These are phyloP conservation scores for Alternaria viburni DNA, from an alignment of 2,329 filamentous ascomycete species.

Conservation along the genomic window DNA sequence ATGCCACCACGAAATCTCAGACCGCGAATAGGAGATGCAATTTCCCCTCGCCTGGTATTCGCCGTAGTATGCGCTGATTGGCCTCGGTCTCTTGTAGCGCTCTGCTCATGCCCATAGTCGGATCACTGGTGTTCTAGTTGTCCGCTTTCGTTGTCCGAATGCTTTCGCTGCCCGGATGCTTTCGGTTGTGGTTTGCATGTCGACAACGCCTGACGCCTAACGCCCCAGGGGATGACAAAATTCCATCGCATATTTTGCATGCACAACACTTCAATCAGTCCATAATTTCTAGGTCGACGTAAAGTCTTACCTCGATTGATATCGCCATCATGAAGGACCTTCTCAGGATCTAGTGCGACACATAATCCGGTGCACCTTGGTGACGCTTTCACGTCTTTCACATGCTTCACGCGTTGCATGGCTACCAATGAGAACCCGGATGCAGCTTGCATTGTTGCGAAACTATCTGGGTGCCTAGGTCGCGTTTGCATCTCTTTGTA, in stretches of 20 bases:
- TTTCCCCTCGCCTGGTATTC: constrained; percentile 10
- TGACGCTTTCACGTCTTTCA: background rate
- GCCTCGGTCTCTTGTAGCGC: background rate
- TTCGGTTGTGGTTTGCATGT: background rate
- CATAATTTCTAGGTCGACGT: background rate
- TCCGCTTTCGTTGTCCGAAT: background rate
- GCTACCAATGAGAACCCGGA: background rate
- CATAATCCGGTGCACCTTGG: background rate
- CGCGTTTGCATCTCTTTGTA: background rate
- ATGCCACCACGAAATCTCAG: constrained; percentile 7
- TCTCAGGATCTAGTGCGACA: background rate
- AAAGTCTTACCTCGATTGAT: background rate
- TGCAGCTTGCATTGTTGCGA: background rate
- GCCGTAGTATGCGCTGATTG: constrained; percentile 1
- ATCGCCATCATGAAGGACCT: background rate
- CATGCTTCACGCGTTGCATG: background rate
- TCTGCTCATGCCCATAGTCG: background rate
- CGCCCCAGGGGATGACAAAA: background rate
- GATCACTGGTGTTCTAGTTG: background rate
- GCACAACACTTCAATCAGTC: background rate
- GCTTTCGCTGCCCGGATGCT: background rate
- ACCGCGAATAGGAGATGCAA: constrained; percentile 15
- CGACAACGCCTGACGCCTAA: background rate
- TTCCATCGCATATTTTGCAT: background rate
- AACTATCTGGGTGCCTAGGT: background rate